These are phyloP conservation scores for Mycena sanguinolenta DNA, from an alignment of 768 basidiomycete species.

Conservation along the genomic window DNA sequence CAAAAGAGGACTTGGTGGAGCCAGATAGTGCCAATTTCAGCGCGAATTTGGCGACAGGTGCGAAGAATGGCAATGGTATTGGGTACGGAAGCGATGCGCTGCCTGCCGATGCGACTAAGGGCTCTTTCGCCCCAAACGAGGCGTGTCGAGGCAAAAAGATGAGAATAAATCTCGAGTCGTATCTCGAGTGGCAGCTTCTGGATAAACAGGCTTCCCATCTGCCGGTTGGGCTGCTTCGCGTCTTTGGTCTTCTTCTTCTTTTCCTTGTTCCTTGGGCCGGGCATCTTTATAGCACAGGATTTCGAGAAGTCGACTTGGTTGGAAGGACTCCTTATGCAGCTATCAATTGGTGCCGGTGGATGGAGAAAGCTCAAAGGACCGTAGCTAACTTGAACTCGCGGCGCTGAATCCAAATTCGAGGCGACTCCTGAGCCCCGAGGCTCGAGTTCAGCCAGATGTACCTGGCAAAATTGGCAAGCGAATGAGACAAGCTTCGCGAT, in stretches of 20 bases:
- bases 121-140: constrained; percentile 9
- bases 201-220: constrained; percentile 1
- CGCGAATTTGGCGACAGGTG: constrained; percentile 10
- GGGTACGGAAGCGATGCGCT: not conserved
- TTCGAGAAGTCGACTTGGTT: too few relatives aligned
- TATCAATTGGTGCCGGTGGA: too few relatives aligned
- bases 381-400: too few relatives aligned
- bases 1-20: constrained; percentile 16
- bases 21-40: constrained; percentile 7
- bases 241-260: not conserved
- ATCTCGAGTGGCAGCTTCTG: constrained; percentile 8
- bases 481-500: too few relatives aligned
- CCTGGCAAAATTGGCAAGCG: too few relatives aligned
- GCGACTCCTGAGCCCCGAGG: too few relatives aligned
- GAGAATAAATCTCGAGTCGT: constrained; percentile 8
- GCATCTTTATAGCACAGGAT: too few relatives aligned
- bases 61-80: constrained; percentile 13
- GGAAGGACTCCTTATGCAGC: too few relatives aligned
- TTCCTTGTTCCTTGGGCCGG: not conserved
- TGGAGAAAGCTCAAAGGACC: too few relatives aligned
- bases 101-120: not conserved
- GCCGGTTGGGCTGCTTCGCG: not conserved
- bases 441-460: too few relatives aligned
- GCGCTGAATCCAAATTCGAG: too few relatives aligned
- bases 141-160: constrained; percentile 14